Conservation (phyloP, 1,284 basidiomycete genomes). For the Cystobasidium slooffiae region DNA sequence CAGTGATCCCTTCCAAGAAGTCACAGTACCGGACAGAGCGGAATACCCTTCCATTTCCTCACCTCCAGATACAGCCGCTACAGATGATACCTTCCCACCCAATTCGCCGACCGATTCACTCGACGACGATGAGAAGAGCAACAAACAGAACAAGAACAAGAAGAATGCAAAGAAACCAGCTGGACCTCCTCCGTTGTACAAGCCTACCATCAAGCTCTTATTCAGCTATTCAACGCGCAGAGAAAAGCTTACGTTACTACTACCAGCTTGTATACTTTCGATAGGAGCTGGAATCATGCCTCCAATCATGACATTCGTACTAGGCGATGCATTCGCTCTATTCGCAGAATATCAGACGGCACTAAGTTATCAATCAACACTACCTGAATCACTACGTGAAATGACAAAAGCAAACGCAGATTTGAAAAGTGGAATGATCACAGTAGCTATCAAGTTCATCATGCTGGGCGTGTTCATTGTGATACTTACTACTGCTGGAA, state of each 20-base stretch:
- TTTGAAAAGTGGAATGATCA: slow-evolving; percentile 67
- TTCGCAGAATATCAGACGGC: slow-evolving; percentile 65
- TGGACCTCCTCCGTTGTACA: slow-evolving; percentile 37
- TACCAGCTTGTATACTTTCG: slow-evolving; percentile 74
- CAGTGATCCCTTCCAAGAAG: slow-evolving; percentile 18
- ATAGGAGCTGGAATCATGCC: slow-evolving; percentile 75
- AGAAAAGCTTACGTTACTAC: slow-evolving; percentile 55
- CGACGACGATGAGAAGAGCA: background rate
- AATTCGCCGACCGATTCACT: slow-evolving; percentile 11
- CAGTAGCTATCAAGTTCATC: slow-evolving; percentile 71
- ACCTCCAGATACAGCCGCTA: slow-evolving; percentile 23
- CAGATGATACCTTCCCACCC: slow-evolving; percentile 2
- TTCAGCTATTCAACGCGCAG: slow-evolving; percentile 36
- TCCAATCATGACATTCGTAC: slow-evolving; percentile 88
- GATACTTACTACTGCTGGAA: slow-evolving; percentile 68
- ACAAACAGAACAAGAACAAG: slow-evolving; percentile 1
- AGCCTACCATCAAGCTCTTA: slow-evolving; percentile 33
- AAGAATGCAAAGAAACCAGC: slow-evolving; percentile 22
- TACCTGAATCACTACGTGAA: slow-evolving; percentile 59
- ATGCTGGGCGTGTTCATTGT: slow-evolving; percentile 72
- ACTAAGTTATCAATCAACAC: slow-evolving; percentile 52
- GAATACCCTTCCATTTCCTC: slow-evolving; percentile 12
- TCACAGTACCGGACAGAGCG: background rate
- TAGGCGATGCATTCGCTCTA: slow-evolving; percentile 82
- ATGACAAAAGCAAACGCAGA: slow-evolving; percentile 60